Base-by-base conservation (phyloP, 2,329 filamentous ascomycete species). In the Apiospora malaysiana region DNA sequence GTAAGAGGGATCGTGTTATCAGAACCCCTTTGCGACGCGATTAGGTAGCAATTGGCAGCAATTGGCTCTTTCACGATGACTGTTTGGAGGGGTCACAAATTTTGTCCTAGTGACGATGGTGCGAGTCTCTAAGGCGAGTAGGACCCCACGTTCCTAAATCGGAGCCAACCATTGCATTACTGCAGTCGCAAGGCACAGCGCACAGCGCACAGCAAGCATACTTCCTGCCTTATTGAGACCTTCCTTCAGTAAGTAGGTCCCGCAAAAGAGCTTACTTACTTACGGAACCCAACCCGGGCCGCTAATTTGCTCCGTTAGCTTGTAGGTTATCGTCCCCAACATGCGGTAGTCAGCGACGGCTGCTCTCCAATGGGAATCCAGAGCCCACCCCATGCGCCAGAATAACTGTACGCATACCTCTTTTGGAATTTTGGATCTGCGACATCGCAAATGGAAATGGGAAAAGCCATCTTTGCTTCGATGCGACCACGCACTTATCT, bases 111-210 rank as follows among this genome's bases (percentile, higher is more conserved):
- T 68, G 70, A 70, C 73, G 72, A 75, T 68, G 72, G 75, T 68
- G 43, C 66, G 43, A 45, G 66, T 68, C 16, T 47, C 43, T 71
- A 49, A 45, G 73, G 27, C 6, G 27, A 40, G 2, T 63, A 40
- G 32, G 56, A 78, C 78, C 77, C 80, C 81, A 82, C 80, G 80
- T 82, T 82, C 81, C 81, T 82, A 76, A 71, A 82, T 82, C 81
- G 80, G 81, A 81, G 77, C 73, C 73, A 63, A 63, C 56, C 56
- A 63, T 40, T 63, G 56, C 56, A 63, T 40, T 63, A 32, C 56
- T 63, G 56, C 40, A 21, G 21, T 63, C 18, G 56, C 27, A 10
- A 63, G 27, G 32, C 56, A 21, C 32, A 32, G 56, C 27, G 56
- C 27, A 37, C 51, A 37, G 51, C 47, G 47, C 47, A 49, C 46